phyloP scores from a whole-genome alignment of 108 stramenopile species.

The Nitzschia sp. region DNA sequence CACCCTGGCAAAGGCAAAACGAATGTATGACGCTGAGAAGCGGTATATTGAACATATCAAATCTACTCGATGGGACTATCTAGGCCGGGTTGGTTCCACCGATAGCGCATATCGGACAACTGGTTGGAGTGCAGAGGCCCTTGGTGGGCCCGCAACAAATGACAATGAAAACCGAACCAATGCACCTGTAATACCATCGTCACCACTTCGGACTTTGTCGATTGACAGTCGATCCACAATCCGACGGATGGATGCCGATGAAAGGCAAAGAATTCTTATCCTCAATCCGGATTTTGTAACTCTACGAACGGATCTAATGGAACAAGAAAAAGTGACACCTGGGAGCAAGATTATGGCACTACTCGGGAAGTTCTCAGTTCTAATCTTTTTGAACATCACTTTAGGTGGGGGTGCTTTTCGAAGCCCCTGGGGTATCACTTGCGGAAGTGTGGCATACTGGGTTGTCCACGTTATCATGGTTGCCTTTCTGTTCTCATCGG shows the following conservation, averaged over 20 bases:
- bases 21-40: conserved; percentile 84
- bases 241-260: conserved; percentile 29
- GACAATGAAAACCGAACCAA: conserved; percentile 15
- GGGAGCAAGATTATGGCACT: conserved; percentile 67
- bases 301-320: conserved; percentile 53
- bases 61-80: conserved; percentile 31
- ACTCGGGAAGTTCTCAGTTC: conserved; percentile 66
- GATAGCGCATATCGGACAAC: conserved; percentile 22
- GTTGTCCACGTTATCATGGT: conserved; percentile 83
- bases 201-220: conserved; percentile 27
- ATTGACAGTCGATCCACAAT: conserved; percentile 20
- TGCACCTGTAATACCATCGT: conserved; percentile 17
- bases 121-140: conserved; percentile 34
- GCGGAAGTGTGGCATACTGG: conserved; percentile 91
- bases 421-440: conserved; percentile 88
- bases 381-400: conserved; percentile 88
- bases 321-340: conserved; percentile 74
- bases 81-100: conserved; percentile 23
- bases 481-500: conserved; percentile 75
- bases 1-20: conserved; percentile 82
- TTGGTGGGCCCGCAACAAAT: conserved; percentile 14
- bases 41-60: conserved; percentile 45
- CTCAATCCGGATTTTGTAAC: conserved; percentile 64
- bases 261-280: conserved; percentile 49
- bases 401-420: conserved; percentile 90